phyloP scores from a whole-genome alignment of 2,329 filamentous ascomycete species.

The Penicillium sp. region DNA sequence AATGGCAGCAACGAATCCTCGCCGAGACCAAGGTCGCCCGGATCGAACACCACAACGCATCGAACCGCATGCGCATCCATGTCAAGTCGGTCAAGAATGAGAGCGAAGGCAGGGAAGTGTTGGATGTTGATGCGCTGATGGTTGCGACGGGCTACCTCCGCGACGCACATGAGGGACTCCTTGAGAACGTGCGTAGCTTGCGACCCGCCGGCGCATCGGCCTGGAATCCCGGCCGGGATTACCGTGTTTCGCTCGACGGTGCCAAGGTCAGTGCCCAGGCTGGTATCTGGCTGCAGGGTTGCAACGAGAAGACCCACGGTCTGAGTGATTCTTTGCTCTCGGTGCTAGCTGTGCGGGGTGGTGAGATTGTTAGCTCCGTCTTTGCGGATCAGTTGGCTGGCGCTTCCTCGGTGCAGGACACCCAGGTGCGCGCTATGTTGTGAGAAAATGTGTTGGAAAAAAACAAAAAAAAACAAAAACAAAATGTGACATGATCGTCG shows the following conservation, averaged over 20 bases:
- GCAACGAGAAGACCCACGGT: conserved; percentile 88
- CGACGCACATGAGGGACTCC: conserved; percentile 73
- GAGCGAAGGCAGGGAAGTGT: conserved; percentile 52
- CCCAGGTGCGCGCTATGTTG: conserved; percentile 34
- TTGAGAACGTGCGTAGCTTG: conserved; percentile 64
- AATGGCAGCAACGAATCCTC: conserved; percentile 81
- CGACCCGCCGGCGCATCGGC: conserved; percentile 58
- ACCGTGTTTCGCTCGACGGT: conserved; percentile 69
- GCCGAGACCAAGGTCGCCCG: conserved; percentile 64
- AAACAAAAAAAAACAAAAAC: too few relatives aligned
- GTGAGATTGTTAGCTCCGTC: conserved; percentile 73
- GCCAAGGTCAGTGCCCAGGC: conserved; percentile 68
- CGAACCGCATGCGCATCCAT: conserved; percentile 57
- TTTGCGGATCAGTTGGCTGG: conserved; percentile 53
- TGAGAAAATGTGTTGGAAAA: conserved; percentile 10
- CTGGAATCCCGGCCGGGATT: conserved; percentile 73
- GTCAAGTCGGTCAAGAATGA: conserved; percentile 51
- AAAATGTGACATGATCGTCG: not conserved
- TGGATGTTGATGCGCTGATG: conserved; percentile 78
- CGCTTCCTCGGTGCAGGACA: conserved; percentile 32
- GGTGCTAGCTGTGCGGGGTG: conserved; percentile 70
- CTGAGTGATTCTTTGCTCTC: conserved; percentile 80
- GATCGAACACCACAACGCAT: conserved; percentile 53
- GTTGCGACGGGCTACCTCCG: conserved; percentile 84
- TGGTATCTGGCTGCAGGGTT: conserved; percentile 90